Evolutionary conservation across 345 rosid genomes (phyloP).

Genomic region (rapeseed (Brassica napus)): DNA sequence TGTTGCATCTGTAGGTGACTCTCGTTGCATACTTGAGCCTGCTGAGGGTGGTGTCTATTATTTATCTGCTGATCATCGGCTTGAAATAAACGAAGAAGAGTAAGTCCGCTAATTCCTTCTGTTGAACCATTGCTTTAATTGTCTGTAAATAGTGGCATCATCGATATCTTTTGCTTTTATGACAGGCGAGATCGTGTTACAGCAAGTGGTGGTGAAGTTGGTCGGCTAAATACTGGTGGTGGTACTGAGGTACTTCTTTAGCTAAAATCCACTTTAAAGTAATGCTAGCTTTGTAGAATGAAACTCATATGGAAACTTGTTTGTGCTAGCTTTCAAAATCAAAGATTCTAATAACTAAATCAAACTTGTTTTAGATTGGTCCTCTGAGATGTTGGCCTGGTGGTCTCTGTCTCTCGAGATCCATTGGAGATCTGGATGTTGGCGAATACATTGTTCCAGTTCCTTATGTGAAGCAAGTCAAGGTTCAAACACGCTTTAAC

Average conservation of each 20-base stretch:
- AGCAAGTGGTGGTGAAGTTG: constrained; percentile 98
- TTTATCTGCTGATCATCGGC: constrained; percentile 96
- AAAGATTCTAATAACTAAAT: constrained; percentile 14
- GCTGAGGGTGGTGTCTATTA: constrained; percentile 87
- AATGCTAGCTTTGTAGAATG: neutral
- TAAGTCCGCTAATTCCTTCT: constrained; percentile 44
- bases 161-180: constrained; percentile 26
- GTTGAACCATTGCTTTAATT: neutral
- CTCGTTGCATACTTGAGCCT: constrained; percentile 95
- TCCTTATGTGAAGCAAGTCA: constrained; percentile 96
- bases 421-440: constrained; percentile 94
- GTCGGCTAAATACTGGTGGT: constrained; percentile 79
- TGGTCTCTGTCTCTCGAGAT: constrained; percentile 98
- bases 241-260: constrained; percentile 79
- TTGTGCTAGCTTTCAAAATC: neutral
- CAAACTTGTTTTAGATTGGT: constrained; percentile 65
- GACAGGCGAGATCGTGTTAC: constrained; percentile 86
- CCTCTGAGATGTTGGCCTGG: constrained; percentile 99
- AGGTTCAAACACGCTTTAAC: constrained; percentile 51
- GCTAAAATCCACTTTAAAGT: neutral
- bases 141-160: neutral
- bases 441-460: constrained; percentile 98
- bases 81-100: constrained; percentile 94
- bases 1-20: constrained; percentile 99
- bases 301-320: neutral